Evolutionary conservation across 331 rosid genomes (phyloP).

Genomic region (Pyrus hybrid): DNA sequence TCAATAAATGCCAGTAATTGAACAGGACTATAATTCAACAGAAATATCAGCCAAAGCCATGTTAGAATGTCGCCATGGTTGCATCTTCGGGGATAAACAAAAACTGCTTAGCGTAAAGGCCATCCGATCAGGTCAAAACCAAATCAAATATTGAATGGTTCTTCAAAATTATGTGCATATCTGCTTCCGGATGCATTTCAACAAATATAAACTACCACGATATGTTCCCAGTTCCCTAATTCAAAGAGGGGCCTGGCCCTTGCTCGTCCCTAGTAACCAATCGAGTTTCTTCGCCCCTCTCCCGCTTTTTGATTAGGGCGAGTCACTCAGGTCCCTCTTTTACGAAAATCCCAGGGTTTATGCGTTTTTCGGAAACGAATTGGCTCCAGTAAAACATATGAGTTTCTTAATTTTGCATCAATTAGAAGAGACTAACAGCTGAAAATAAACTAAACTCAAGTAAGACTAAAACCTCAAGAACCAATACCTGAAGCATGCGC

Average conservation of each 20-base stretch:
- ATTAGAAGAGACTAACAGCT: background rate
- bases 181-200: background rate
- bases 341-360: no score
- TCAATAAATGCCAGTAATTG: background rate
- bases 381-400: background rate
- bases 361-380: background rate
- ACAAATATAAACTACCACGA: background rate
- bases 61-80: no score
- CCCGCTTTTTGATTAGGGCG: no score
- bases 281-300: no score
- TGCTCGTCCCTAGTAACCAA: no score
- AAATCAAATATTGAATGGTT: background rate
- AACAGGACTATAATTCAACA: background rate
- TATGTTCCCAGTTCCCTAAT: background rate
- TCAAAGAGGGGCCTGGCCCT: background rate
- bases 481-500: constrained; percentile 68
- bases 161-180: background rate
- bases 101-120: background rate
- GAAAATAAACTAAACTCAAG: background rate
- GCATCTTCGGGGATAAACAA: background rate
- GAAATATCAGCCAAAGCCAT: background rate
- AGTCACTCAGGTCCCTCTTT: no score
- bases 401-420: background rate
- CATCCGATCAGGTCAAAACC: background rate
- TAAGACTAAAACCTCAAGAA: background rate